These are phyloP conservation scores for Termitomyces sp. DNA, from an alignment of 768 basidiomycete genomes.

Conservation along the genomic window DNA sequence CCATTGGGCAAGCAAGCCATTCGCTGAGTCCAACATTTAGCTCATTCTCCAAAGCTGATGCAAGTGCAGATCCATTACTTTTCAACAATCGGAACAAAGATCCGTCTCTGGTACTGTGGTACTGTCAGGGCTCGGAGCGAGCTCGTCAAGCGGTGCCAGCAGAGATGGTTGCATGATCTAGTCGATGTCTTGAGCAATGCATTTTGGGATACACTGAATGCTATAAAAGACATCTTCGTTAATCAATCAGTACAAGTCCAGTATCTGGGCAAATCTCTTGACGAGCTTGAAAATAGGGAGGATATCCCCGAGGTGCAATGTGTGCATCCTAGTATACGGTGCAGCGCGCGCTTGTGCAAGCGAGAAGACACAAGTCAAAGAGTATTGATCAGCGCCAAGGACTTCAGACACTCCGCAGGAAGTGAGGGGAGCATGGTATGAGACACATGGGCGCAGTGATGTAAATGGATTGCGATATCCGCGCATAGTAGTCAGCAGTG, in stretches of 20 bases:
- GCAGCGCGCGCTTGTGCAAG: conserved; percentile 53
- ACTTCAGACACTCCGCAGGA: conserved; percentile 22
- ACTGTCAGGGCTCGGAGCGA: too few species aligned
- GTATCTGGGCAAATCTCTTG: conserved; percentile 1
- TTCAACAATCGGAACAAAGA: conserved; percentile 16
- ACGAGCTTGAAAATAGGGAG: conserved; percentile 37
- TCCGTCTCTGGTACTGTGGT: too few species aligned
- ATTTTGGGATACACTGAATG: conserved; percentile 33
- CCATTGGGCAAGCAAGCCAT: conserved; percentile 39
- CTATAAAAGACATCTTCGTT: conserved; percentile 14
- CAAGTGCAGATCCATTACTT: conserved; percentile 26
- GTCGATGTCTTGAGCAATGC: conserved; percentile 32
- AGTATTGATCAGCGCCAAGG: conserved; percentile 32
- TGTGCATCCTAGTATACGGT: conserved; percentile 21
- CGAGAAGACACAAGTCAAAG: conserved; percentile 50
- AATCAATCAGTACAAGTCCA: not conserved
- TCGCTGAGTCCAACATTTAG: conserved; percentile 37
- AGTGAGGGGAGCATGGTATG: conserved; percentile 37
- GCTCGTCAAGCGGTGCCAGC: conserved; percentile 31
- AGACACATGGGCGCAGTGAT: conserved; percentile 45
- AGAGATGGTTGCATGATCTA: conserved; percentile 42
- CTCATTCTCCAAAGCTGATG: conserved; percentile 31
- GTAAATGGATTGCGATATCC: too few species aligned
- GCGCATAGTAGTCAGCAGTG: not conserved
- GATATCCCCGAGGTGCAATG: conserved; percentile 26